Conservation (phyloP, 495 filamentous ascomycete species). For the Choiromyces venosus region DNA sequence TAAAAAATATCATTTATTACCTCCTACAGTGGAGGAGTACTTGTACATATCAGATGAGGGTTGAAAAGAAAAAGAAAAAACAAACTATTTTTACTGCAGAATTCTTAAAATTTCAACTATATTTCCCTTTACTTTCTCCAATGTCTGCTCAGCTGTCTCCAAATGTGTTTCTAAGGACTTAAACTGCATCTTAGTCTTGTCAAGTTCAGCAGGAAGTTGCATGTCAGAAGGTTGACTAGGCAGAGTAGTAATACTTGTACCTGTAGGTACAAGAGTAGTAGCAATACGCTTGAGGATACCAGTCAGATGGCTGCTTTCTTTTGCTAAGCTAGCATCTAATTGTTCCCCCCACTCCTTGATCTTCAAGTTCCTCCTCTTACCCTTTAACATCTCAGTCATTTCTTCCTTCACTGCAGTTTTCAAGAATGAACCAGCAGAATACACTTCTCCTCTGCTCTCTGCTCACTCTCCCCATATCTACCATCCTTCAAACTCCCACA, state of each 20-base stretch:
- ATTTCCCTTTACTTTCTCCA: neutral
- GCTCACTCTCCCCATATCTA: too few relatives aligned
- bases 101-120: neutral
- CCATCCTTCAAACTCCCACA: too few relatives aligned
- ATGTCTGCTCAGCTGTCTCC: neutral
- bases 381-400: neutral
- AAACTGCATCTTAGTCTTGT: neutral
- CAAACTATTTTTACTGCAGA: neutral
- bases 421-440: too few relatives aligned
- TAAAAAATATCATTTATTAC: neutral
- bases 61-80: neutral
- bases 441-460: too few relatives aligned
- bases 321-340: neutral
- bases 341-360: neutral
- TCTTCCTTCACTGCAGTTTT: too few relatives aligned
- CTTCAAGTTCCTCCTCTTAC: neutral
- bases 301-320: neutral
- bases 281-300: neutral
- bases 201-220: neutral
- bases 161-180: neutral
- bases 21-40: neutral
- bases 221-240: too few relatives aligned
- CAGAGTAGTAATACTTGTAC: too few relatives aligned
- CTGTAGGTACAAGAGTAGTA: neutral
- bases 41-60: neutral